A percentile compares a stretch with the other conserved stretches of the same genome.
These are phyloP conservation scores for Sinapis alba DNA, from an alignment of 441 rosid species.

Conservation along the genomic window DNA sequence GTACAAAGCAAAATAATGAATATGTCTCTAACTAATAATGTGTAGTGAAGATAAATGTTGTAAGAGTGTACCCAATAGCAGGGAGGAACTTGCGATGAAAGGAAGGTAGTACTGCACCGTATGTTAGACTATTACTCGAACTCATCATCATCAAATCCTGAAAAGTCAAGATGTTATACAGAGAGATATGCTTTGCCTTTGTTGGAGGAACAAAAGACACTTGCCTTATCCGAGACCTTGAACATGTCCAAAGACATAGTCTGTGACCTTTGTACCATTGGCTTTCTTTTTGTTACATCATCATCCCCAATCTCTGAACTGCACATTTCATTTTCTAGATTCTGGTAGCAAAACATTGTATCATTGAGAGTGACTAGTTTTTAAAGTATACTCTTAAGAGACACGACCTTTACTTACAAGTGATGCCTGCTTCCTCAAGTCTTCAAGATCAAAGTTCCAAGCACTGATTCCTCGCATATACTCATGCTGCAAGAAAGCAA, in stretches of 20 bases:
- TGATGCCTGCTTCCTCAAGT: slow-evolving; percentile 77
- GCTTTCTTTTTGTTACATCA: slow-evolving; percentile 18
- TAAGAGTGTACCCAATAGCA: slow-evolving; percentile 21
- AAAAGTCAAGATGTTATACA: slow-evolving; percentile 32
- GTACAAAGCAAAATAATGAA: no score
- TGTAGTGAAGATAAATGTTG: slow-evolving; percentile 17
- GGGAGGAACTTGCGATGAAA: slow-evolving; percentile 52
- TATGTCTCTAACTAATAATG: no score
- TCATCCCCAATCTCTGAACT: slow-evolving; percentile 43
- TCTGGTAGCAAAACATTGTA: slow-evolving; percentile 46
- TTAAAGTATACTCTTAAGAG: not conserved
- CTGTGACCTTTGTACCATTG: slow-evolving; percentile 23
- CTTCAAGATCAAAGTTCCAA: slow-evolving; percentile 92
- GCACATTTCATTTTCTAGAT: slow-evolving; percentile 53
- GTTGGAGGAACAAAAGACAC: not conserved
- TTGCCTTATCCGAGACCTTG: slow-evolving; percentile 25
- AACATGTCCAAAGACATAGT: slow-evolving; percentile 27
- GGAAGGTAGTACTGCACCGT: slow-evolving; percentile 20
- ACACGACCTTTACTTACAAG: slow-evolving; percentile 54
- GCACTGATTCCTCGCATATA: slow-evolving; percentile 86
- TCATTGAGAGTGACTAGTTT: slow-evolving; percentile 20
- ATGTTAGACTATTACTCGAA: slow-evolving; percentile 16
- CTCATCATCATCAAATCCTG: slow-evolving; percentile 56
- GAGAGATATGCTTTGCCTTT: not conserved
- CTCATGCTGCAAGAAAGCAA: slow-evolving; percentile 62